Evolutionary conservation across 2,329 filamentous ascomycete genomes (phyloP).

Genomic region (Drechslerella dactyloides): DNA sequence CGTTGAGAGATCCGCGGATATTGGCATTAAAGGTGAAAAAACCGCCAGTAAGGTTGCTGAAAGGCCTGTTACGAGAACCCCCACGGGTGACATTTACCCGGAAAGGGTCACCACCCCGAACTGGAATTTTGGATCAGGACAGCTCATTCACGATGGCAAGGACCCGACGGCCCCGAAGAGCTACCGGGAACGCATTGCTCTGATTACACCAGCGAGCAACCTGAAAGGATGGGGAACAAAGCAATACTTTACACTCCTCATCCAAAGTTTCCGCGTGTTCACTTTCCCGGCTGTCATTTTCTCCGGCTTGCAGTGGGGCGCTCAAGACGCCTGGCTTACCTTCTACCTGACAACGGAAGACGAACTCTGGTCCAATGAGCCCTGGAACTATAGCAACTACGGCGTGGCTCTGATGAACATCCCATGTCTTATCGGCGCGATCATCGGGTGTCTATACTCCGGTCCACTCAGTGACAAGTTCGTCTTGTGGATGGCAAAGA

Average conservation of each 20-base stretch:
- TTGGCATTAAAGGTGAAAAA: conserved; percentile 14
- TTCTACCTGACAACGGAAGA: conserved; percentile 68
- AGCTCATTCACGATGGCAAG: conserved; percentile 45
- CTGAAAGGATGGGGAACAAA: conserved; percentile 63
- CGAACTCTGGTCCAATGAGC: conserved; percentile 64
- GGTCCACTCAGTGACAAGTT: conserved; percentile 66
- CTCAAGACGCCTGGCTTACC: conserved; percentile 67
- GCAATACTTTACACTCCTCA: conserved; percentile 64
- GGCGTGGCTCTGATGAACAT: conserved; percentile 67
- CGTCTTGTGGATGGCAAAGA: conserved; percentile 64
- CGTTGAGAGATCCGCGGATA: conserved; percentile 42
- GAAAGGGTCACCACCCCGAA: conserved; percentile 23
- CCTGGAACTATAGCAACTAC: conserved; percentile 65
- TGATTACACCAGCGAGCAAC: conserved; percentile 66
- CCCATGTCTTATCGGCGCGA: conserved; percentile 64
- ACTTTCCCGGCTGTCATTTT: conserved; percentile 66
- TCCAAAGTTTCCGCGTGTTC: conserved; percentile 66
- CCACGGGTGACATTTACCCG: conserved; percentile 23
- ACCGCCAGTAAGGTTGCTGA: too few relatives aligned
- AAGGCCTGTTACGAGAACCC: too few relatives aligned
- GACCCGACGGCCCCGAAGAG: conserved; percentile 58
- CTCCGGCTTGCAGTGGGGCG: conserved; percentile 67
- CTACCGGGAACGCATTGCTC: conserved; percentile 65
- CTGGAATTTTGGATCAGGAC: conserved; percentile 46
- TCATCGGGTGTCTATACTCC: conserved; percentile 66